phyloP scores from a whole-genome alignment of 2,329 filamentous ascomycete species.

The Colletotrichum melonis region DNA sequence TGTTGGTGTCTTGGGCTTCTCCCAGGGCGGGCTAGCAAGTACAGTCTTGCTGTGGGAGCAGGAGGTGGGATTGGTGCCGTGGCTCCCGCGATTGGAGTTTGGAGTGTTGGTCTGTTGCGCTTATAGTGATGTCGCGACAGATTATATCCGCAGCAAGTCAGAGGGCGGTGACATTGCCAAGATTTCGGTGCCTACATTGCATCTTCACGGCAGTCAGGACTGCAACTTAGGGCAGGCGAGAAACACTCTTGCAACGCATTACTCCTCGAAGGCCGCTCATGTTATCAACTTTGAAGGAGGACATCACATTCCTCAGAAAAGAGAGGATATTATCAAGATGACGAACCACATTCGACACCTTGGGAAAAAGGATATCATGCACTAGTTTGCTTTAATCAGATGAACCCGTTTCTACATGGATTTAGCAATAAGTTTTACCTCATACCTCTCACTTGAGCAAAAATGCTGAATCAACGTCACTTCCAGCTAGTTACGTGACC shows the following conservation, averaged over 20 bases:
- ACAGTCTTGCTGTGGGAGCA: background rate
- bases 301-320: background rate
- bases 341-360: background rate
- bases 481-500: no score
- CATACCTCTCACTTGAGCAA: no score
- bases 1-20: constrained; percentile 11
- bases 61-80: background rate
- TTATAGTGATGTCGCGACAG: background rate
- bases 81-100: constrained; percentile 13
- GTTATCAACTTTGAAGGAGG: background rate
- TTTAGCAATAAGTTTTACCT: no score
- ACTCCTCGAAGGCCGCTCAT: no score
- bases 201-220: constrained; percentile 12
- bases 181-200: background rate
- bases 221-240: background rate
- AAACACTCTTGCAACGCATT: constrained; percentile 6
- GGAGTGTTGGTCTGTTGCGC: constrained; percentile 8
- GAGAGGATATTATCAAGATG: background rate
- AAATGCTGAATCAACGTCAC: no score
- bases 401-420: no score
- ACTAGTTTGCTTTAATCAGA: no score
- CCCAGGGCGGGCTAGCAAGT: constrained; percentile 5
- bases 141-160: background rate
- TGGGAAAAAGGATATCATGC: no score
- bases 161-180: background rate